Conservation (phyloP, 495 filamentous ascomycete species). For the Bombardia bombarda region DNA sequence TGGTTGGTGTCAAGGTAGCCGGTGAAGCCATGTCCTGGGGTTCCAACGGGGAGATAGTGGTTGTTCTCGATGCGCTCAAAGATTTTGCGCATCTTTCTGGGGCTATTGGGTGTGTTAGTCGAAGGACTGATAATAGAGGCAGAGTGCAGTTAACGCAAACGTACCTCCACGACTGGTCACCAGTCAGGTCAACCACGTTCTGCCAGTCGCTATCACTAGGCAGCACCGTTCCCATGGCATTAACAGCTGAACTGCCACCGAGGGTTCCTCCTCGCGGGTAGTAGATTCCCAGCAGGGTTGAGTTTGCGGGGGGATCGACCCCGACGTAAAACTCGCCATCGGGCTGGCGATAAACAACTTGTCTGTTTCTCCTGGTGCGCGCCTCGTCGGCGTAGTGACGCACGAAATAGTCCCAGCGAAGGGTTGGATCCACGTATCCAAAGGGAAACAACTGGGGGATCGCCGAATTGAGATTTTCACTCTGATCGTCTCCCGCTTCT, state of each 20-base stretch:
- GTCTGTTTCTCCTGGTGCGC: conserved; percentile 24
- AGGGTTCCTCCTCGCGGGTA: conserved; percentile 38
- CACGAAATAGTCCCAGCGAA: conserved; percentile 39
- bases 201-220: conserved; percentile 31
- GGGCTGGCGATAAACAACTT: conserved; percentile 26
- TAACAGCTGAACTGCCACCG: conserved; percentile 35
- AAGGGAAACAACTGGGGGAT: conserved; percentile 26
- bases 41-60: conserved; percentile 24
- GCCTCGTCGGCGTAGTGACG: conserved; percentile 31
- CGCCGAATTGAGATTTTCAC: conserved; percentile 28
- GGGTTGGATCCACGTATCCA: conserved; percentile 28
- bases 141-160: not conserved
- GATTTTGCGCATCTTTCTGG: conserved; percentile 27
- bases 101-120: not conserved
- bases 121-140: not conserved
- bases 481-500: conserved; percentile 57
- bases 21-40: conserved; percentile 31
- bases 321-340: conserved; percentile 35
- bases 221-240: conserved; percentile 27
- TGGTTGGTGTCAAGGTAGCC: conserved; percentile 26
- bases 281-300: conserved; percentile 30
- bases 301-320: conserved; percentile 24
- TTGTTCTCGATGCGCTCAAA: conserved; percentile 30
- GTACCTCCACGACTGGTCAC: conserved; percentile 28
- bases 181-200: conserved; percentile 21